Conservation (phyloP, 495 filamentous ascomycete genomes). For the Neurospora cerealis region DNA sequence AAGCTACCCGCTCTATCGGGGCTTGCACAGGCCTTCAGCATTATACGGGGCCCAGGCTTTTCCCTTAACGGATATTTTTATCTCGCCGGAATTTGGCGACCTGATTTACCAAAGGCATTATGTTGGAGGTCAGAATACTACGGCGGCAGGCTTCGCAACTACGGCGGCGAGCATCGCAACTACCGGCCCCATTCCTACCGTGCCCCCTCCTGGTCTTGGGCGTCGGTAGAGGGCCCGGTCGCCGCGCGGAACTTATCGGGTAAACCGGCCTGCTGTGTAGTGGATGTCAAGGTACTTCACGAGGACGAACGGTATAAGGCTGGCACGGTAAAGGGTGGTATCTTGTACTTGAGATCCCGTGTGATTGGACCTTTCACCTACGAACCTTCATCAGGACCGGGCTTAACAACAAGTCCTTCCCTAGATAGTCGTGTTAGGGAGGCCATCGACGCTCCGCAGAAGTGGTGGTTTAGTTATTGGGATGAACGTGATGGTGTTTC, state of each 20-base stretch:
- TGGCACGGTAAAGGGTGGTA: neutral
- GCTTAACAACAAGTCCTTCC: neutral
- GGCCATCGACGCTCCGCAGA: neutral
- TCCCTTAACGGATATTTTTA: neutral
- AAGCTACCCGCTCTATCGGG: neutral
- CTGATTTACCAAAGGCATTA: neutral
- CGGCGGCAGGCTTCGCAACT: too few species aligned
- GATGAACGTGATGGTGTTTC: neutral
- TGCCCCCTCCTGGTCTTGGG: neutral
- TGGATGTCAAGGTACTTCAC: neutral
- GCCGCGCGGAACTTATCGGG: too few species aligned
- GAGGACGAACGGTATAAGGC: neutral
- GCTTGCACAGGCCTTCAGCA: neutral
- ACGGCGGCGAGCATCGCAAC: too few species aligned
- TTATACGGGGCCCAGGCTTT: neutral
- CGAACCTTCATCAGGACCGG: accelerated
- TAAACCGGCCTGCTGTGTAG: neutral
- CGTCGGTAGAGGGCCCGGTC: neutral
- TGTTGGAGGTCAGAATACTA: too few species aligned
- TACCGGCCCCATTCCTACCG: neutral
- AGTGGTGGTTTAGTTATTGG: neutral
- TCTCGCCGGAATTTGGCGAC: neutral
- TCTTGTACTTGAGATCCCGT: neutral
- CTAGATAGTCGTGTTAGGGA: neutral
- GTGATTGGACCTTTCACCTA: neutral